A percentile compares a stretch with the other conserved stretches of the same genome.
Conservation (phyloP, 306 rosid species). For the Oemleria cerasiformis region DNA sequence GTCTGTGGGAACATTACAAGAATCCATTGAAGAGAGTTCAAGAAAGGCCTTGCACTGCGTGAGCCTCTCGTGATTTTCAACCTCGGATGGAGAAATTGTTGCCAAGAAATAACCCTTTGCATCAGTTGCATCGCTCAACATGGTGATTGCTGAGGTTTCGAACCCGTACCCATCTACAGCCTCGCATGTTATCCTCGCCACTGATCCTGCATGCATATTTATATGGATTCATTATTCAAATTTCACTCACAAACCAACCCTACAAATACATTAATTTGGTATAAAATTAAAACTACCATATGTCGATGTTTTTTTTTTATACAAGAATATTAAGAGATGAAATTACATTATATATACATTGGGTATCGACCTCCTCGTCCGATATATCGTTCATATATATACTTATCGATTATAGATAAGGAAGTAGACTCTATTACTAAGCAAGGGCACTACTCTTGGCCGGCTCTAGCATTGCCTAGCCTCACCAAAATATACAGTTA, state of each 20-base stretch:
- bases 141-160: slow-evolving; percentile 34
- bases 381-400: too few species aligned
- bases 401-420: too few species aligned
- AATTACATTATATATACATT: too few species aligned
- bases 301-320: too few species aligned
- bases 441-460: too few species aligned
- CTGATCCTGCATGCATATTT: slow-evolving; percentile 28
- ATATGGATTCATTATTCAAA: neutral
- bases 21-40: slow-evolving; percentile 42
- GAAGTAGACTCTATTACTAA: too few species aligned
- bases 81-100: slow-evolving; percentile 40
- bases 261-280: too few species aligned
- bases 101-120: slow-evolving; percentile 53
- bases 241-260: neutral
- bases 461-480: too few species aligned
- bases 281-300: too few species aligned
- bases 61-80: slow-evolving; percentile 26
- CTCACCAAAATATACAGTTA: too few species aligned
- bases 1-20: slow-evolving; percentile 41
- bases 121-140: slow-evolving; percentile 41
- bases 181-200: slow-evolving; percentile 45
- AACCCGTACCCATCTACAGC: slow-evolving; percentile 40
- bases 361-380: too few species aligned
- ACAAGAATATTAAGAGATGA: too few species aligned
- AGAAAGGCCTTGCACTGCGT: slow-evolving; percentile 43